phyloP scores from a whole-genome alignment of 2,329 filamentous ascomycete species.

The Pseudogymnoascus verrucosus region DNA sequence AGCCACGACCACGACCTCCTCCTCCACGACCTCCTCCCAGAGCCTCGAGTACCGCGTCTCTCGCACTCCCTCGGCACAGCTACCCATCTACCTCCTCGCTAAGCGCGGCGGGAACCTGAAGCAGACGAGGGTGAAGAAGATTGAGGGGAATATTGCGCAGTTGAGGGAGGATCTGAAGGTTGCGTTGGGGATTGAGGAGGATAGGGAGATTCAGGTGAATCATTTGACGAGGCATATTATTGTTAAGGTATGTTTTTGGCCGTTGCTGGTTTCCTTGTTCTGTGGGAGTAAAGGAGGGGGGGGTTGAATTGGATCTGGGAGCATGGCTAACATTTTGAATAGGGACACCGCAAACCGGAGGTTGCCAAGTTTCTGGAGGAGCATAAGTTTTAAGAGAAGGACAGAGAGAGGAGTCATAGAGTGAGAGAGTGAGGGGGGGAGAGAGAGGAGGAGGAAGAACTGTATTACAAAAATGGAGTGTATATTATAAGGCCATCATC shows the following conservation, averaged over 20 bases:
- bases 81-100: slow-evolving; percentile 67
- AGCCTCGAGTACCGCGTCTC: slow-evolving; percentile 44
- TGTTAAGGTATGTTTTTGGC: slow-evolving; percentile 58
- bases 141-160: slow-evolving; percentile 61
- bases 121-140: slow-evolving; percentile 68
- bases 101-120: slow-evolving; percentile 71
- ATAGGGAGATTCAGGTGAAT: slow-evolving; percentile 40
- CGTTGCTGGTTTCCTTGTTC: too few relatives aligned
- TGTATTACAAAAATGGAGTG: neutral
- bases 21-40: slow-evolving; percentile 12
- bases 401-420: neutral
- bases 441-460: neutral
- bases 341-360: slow-evolving; percentile 43
- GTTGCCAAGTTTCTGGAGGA: slow-evolving; percentile 40
- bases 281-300: too few relatives aligned
- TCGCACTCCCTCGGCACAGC: slow-evolving; percentile 60
- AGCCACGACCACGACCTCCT: neutral
- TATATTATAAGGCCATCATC: neutral
- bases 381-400: slow-evolving; percentile 24
- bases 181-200: slow-evolving; percentile 45
- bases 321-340: slow-evolving; percentile 14
- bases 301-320: too few relatives aligned
- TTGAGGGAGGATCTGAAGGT: slow-evolving; percentile 56
- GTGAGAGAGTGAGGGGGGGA: neutral
- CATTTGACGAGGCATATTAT: slow-evolving; percentile 63